Evolutionary conservation across 75 land plant species (phyloP), one percentile per base, ranked within the genome.

Genomic region (Adiantum capillusveneris): DNA sequence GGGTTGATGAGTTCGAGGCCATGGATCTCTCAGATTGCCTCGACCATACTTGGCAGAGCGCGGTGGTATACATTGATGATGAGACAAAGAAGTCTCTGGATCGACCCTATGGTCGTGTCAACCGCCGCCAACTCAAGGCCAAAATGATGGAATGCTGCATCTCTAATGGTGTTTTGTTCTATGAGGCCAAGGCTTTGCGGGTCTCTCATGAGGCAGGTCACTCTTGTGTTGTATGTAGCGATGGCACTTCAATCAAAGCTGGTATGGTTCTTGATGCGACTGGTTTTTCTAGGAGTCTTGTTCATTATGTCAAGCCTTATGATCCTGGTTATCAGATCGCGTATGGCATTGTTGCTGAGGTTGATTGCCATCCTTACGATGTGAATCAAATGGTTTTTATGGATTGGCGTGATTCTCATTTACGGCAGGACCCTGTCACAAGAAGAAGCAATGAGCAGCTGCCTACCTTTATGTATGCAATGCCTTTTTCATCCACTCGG

Each of bases 381-480:
- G 48, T 83, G 46, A 79, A 84, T 46, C 74, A 87, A 44, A 87
- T 87, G 91, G 75, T 87, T 46, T 72, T 87, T 24, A 87, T 87
- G 91, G 91, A 87, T 67, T 87, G 87, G 87, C 77, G 91, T 59
- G 91, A 87, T 48, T 60, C 84, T 5, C 91, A 87, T 62, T 41
- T 87, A 58, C 60, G 54, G 6, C 65, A 68, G 50, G 75, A 80
- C 63, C 77, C 75, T 18, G 59, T 61, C 19, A 16, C 80, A 13
- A 43, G 67, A 22, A 49, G 25, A 21, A 60, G 44, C 45, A 87
- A 87, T 57, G 29, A 57, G 36, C 75, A 64, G 60, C 25, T 69
- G 29, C 91, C 91, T 0, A 84, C 91, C 29, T 87, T 86, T 60
- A 54, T 86, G 28, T 86, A 86, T 58, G 90, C 81, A 11, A 86